Evolutionary conservation across 352 stramenopile species (phyloP).

Genomic region (Pythium coloratum): DNA sequence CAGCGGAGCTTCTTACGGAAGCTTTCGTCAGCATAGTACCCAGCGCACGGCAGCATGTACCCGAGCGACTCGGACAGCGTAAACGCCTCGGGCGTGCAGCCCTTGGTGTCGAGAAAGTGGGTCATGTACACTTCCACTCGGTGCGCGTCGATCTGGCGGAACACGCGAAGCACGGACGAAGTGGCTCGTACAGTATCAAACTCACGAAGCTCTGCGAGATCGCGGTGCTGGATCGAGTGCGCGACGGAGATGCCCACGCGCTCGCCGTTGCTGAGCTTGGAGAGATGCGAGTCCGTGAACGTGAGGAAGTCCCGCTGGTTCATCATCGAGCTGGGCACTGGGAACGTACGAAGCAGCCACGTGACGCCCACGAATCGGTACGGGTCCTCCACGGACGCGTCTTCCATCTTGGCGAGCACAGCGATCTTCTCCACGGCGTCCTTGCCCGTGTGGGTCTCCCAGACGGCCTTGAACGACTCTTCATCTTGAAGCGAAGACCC

Average conservation of each 20-base stretch:
- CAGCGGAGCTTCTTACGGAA: conserved; percentile 50
- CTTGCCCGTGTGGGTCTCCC: conserved; percentile 31
- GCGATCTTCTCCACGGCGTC: conserved; percentile 40
- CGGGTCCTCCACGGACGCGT: conserved; percentile 35
- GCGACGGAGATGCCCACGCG: conserved; percentile 44
- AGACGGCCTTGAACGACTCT: conserved; percentile 33
- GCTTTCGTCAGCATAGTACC: conserved; percentile 21
- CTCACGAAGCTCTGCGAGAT: conserved; percentile 39
- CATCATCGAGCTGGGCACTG: conserved; percentile 4
- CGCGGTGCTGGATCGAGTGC: conserved; percentile 56
- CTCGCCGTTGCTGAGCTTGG: conserved; percentile 31
- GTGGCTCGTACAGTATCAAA: conserved; percentile 37
- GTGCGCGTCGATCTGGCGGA: conserved; percentile 40
- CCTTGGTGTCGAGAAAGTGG: conserved; percentile 27
- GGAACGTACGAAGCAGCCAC: conserved; percentile 34
- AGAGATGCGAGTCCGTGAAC: conserved; percentile 8
- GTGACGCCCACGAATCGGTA: conserved; percentile 54
- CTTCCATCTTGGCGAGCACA: conserved; percentile 40
- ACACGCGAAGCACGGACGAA: conserved; percentile 36
- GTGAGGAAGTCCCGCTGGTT: conserved; percentile 28
- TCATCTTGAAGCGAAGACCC: conserved; percentile 38
- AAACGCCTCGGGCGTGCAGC: background rate
- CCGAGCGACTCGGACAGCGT: conserved; percentile 29
- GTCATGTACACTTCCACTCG: conserved; percentile 47
- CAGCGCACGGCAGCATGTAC: conserved; percentile 11